Evolutionary conservation across 441 rosid species (phyloP), one percentile per base, ranked within the genome.

Genomic region (Croton setiger): DNA sequence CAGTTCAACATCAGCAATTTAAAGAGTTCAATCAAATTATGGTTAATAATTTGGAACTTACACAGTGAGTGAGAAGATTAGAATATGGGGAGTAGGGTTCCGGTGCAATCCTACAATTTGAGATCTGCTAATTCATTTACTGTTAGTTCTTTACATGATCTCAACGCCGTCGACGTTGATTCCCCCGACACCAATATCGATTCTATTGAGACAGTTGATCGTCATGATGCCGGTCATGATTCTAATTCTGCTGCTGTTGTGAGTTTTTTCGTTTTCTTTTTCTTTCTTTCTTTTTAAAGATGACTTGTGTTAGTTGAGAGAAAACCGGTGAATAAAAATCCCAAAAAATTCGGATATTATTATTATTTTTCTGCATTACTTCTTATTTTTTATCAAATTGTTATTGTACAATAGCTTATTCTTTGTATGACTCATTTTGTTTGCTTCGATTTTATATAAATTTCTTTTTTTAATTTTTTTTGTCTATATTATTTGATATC

Each of bases 31-130:
- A 4, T 51, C 68, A 15, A 59, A 31, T 51, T 65, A 58, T 37
- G 4, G 37, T 60, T 18, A 37, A 7, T 18, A 37, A 7, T 35
- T 15, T 59, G 21, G n/a, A 7, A 17, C 12, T 23, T 17, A 9
- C 18, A 8, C 15, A 56, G 60, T 27, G 31, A 27, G 31, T 27
- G 31, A 27, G 31, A 2, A 23, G 37, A 56, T n/a, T n/a, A 18
- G 12, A 52, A 31, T 58, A 93, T 93, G 98, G 96, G 82, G 55
- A 80, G 84, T 77, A 88, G 95, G 90, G 90, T 87, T 82, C 90
- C 88, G 17, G 80, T 83, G 8, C 92, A 86, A 64, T 89, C 84
- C 63, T 93, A 87, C 82, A 81, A 82, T 77, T 75, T 91, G 80
- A 80, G 86, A 76, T 81, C 96, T 17, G 79, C 88, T 52, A 82